Evolutionary conservation across 192 early-diverging fungal genomes (phyloP).

Genomic region (Globomyces pollinis-pini): DNA sequence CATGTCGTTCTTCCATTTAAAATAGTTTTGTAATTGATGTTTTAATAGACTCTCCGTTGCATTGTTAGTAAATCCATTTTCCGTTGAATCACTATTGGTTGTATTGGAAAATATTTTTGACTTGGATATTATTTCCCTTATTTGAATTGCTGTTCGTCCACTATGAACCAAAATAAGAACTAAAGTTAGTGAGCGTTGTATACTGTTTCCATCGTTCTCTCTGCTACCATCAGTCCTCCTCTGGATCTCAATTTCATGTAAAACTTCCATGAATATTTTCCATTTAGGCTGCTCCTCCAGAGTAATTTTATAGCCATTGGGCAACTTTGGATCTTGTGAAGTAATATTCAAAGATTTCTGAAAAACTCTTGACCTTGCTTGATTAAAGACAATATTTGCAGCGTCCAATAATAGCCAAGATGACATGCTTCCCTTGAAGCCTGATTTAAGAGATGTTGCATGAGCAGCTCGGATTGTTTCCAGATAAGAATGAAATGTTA

Average conservation of each 20-base stretch:
- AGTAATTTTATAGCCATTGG: constrained; percentile 58
- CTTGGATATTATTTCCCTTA: constrained; percentile 39
- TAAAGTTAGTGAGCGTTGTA: constrained; percentile 18
- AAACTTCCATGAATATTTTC: constrained; percentile 55
- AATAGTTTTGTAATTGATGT: constrained; percentile 57
- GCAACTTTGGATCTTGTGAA: constrained; percentile 34
- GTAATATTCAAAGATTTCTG: constrained; percentile 6
- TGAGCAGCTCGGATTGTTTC: constrained; percentile 71
- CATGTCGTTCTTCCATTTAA: constrained; percentile 59
- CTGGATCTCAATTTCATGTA: constrained; percentile 77
- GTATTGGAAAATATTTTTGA: constrained; percentile 19
- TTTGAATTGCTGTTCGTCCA: constrained; percentile 53
- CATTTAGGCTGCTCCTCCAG: constrained; percentile 95
- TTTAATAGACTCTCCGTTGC: constrained; percentile 26
- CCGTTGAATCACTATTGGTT: neutral
- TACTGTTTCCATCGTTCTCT: neutral
- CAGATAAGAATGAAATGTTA: constrained; percentile 78
- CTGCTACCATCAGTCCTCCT: constrained; percentile 12
- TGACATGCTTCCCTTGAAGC: constrained; percentile 14
- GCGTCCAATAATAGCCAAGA: constrained; percentile 82
- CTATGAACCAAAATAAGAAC: constrained; percentile 69
- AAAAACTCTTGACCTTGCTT: constrained; percentile 49
- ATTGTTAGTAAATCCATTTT: constrained; percentile 8
- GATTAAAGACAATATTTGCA: constrained; percentile 69
- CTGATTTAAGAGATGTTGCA: constrained; percentile 9